Base-by-base conservation (phyloP, 495 filamentous ascomycete genomes). In the Aspergillus sparsus region DNA sequence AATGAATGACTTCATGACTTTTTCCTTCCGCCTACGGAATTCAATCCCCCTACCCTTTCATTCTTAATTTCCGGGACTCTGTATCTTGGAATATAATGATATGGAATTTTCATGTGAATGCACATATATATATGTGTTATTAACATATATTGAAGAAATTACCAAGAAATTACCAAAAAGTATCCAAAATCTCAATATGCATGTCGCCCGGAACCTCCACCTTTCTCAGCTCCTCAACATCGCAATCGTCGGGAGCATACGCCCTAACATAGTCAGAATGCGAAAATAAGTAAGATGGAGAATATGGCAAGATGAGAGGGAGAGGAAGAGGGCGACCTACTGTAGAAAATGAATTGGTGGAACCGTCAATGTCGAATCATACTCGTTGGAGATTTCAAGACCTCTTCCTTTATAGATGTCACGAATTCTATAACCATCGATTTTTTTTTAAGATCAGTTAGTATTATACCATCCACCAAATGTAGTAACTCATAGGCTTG, bases 341-440 rank as follows among this genome's bases (percentile, higher is more conserved):
- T 53, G 34, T 56, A 69, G 62, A 39, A 62, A 69, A 39, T 64
- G 58, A 27, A 69, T 58, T 18, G 66, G 66, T 2, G 66, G 66
- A 6, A 18, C 35, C 4, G 63, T 69, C 34, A 51, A 8, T 5
- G 66, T 64, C 12, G 66, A 66, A 1, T 66, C 63, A 21, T 53
- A 69, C 1, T 58, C 46, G 8, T 66, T 51, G 7, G 66, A 62
- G 55, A 69, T 51, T n/a, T 60, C 16, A 6, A 69, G 46, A 2
- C 60, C 12, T 21, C 44, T 49, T 33, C 56, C 63, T 8, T 64
- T 49, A 44, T 69, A 69, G 42, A 61, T 59, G 8, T 62, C 31
- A 3, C 57, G 52, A 33, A 69, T 46, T 18, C 66, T 69, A 35
- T 15, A 9, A 4, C 21, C 21, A 27, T 27, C 21, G 21, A 27